Percentiles rank a stretch among this genome's conserved stretches.
phyloP scores from a whole-genome alignment of 2,329 filamentous ascomycete species.

The Metarhizium rileyi region DNA sequence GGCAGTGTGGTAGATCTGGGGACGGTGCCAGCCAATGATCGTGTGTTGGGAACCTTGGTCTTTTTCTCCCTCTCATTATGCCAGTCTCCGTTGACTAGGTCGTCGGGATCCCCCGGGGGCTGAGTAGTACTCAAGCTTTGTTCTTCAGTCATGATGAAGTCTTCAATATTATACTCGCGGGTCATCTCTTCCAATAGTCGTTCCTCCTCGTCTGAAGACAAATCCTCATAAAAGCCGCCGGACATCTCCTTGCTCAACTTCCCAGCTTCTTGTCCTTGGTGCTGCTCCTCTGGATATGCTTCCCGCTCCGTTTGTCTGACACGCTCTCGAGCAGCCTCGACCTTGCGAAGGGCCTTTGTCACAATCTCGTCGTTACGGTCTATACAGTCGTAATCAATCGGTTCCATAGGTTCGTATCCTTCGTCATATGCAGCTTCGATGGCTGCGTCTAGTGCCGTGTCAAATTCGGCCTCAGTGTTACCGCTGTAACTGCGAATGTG shows the following conservation, averaged over 20 bases:
- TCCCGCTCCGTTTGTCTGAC: slow-evolving; percentile 67
- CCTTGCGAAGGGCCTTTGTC: slow-evolving; percentile 50
- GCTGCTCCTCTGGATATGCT: slow-evolving; percentile 27
- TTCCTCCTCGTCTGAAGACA: slow-evolving; percentile 62
- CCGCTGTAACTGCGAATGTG: slow-evolving; percentile 60
- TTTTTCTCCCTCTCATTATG: slow-evolving; percentile 55
- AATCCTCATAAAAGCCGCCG: slow-evolving; percentile 52
- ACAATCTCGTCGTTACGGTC: slow-evolving; percentile 35
- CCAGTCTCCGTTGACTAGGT: slow-evolving; percentile 68
- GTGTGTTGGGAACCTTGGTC: slow-evolving; percentile 35
- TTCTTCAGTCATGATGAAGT: slow-evolving; percentile 54
- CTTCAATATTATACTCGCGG: slow-evolving; percentile 69
- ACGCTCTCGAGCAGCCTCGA: slow-evolving; percentile 67
- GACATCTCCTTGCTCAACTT: slow-evolving; percentile 15
- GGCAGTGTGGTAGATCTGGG: slow-evolving; percentile 36
- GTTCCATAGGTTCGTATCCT: slow-evolving; percentile 64
- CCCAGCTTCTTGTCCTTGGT: slow-evolving; percentile 20
- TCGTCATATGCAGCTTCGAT: slow-evolving; percentile 96
- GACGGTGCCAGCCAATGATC: slow-evolving; percentile 54
- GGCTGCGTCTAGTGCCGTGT: slow-evolving; percentile 86
- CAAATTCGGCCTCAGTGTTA: slow-evolving; percentile 80
- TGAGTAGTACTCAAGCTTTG: slow-evolving; percentile 44
- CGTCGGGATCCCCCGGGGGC: slow-evolving; percentile 49
- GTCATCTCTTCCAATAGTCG: slow-evolving; percentile 81
- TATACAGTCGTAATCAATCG: slow-evolving; percentile 28